Percentiles rank a stretch among this genome's conserved stretches.
These are phyloP conservation scores for Talaromyces pinophilus DNA, from an alignment of 2,329 filamentous ascomycete genomes.

Conservation along the genomic window DNA sequence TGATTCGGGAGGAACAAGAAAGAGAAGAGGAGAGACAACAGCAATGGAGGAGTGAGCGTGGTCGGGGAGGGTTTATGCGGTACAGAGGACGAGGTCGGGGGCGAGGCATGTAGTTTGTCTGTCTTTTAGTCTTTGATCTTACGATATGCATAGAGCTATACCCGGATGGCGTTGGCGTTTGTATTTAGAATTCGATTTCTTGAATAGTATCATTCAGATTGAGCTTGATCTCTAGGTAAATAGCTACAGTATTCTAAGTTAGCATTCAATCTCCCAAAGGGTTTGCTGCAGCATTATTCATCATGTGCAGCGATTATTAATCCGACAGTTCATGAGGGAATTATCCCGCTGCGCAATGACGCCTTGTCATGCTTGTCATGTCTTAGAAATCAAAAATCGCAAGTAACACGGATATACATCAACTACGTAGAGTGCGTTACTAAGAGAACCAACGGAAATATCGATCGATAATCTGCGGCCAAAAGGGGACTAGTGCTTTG, in stretches of 20 bases:
- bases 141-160: constrained; percentile 11
- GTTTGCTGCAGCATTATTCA: not conserved
- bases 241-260: not conserved
- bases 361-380: not conserved
- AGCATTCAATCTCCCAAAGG: not conserved
- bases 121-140: not conserved
- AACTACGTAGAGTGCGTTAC: not conserved
- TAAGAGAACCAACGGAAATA: not conserved
- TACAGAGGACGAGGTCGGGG: constrained; percentile 51
- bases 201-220: not conserved
- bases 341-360: not conserved
- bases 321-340: not conserved
- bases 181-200: not conserved
- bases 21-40: constrained; percentile 56
- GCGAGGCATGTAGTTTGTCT: constrained; percentile 16
- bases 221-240: not conserved
- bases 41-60: constrained; percentile 55
- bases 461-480: not conserved
- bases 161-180: constrained; percentile 15
- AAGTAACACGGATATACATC: not conserved
- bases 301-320: not conserved
- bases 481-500: constrained; percentile 12
- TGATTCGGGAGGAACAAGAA: constrained; percentile 62
- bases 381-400: not conserved
- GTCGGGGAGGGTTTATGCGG: constrained; percentile 50